phyloP scores from a whole-genome alignment of 371 early-diverging fungal species.

The Lichtheimia ornata region DNA sequence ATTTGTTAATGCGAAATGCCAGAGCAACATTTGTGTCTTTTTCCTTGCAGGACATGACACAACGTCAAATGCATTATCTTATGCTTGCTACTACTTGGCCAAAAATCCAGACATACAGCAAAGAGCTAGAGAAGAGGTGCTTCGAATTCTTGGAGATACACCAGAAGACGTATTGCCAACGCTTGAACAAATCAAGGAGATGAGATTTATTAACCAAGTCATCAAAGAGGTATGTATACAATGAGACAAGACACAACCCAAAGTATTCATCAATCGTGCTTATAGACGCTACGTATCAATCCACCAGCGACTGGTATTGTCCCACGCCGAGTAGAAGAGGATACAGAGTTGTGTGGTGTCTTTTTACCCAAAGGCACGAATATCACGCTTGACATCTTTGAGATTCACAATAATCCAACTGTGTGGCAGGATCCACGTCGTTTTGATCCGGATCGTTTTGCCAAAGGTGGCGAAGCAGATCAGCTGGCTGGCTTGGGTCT shows the following conservation, averaged over 20 bases:
- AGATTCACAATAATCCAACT: constrained; percentile 25
- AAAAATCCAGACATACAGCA: constrained; percentile 39
- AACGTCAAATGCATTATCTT: constrained; percentile 32
- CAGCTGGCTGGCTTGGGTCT: constrained; percentile 14
- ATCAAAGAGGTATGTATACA: constrained; percentile 26
- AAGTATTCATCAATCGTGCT: background rate
- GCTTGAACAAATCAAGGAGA: constrained; percentile 38
- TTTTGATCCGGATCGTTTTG: constrained; percentile 25
- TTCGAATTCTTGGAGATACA: constrained; percentile 43
- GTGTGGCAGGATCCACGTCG: constrained; percentile 23
- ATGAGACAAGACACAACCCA: background rate
- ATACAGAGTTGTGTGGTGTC: constrained; percentile 36
- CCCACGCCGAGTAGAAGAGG: constrained; percentile 31
- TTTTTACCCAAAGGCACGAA: constrained; percentile 47
- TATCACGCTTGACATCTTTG: constrained; percentile 42
- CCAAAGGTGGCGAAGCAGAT: constrained; percentile 15
- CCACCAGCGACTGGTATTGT: constrained; percentile 5
- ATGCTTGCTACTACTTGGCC: constrained; percentile 28
- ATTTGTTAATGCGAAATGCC: background rate
- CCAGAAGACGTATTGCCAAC: constrained; percentile 38
- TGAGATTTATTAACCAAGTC: constrained; percentile 45
- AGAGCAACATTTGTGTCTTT: constrained; percentile 50
- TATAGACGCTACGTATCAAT: constrained; percentile 18
- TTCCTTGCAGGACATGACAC: constrained; percentile 54
- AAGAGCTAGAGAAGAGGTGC: constrained; percentile 43